Conservation (phyloP, 2,329 filamentous ascomycete species). For the Pseudogymnoascus sp. region DNA sequence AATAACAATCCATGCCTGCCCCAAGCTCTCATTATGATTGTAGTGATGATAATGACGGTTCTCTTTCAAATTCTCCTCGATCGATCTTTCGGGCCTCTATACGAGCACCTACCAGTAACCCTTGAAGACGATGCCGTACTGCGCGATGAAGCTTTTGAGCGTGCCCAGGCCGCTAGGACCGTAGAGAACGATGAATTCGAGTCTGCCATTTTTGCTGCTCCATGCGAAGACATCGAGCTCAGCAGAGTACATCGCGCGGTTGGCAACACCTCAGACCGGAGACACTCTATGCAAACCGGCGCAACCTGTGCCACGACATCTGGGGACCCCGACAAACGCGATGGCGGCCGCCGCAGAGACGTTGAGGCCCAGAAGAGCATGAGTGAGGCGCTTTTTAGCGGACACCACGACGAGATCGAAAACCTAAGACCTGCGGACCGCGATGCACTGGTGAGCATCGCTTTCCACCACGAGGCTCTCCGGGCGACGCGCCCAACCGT, state of each 20-base stretch:
- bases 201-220: neutral
- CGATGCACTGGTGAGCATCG: conserved; percentile 74
- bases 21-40: conserved; percentile 79
- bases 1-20: conserved; percentile 53
- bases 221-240: conserved; percentile 8
- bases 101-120: conserved; percentile 86
- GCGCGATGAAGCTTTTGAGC: conserved; percentile 82
- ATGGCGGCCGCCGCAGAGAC: conserved; percentile 47
- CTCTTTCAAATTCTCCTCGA: conserved; percentile 78
- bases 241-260: no score
- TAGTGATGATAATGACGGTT: conserved; percentile 61
- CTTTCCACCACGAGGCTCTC: conserved; percentile 85
- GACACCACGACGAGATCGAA: conserved; percentile 86
- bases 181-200: conserved; percentile 51
- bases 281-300: conserved; percentile 18
- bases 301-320: conserved; percentile 38
- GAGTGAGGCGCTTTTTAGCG: conserved; percentile 75
- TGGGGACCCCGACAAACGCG: conserved; percentile 26
- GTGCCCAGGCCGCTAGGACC: conserved; percentile 64
- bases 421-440: conserved; percentile 86
- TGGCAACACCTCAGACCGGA: no score
- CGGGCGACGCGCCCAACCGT: conserved; percentile 78
- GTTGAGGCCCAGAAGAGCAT: conserved; percentile 66
- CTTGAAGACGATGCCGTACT: conserved; percentile 89
- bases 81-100: conserved; percentile 72